Evolutionary conservation across 1,284 basidiomycete species (phyloP), one percentile per base, ranked within the genome.

Genomic region (Bjerkandera adusta): DNA sequence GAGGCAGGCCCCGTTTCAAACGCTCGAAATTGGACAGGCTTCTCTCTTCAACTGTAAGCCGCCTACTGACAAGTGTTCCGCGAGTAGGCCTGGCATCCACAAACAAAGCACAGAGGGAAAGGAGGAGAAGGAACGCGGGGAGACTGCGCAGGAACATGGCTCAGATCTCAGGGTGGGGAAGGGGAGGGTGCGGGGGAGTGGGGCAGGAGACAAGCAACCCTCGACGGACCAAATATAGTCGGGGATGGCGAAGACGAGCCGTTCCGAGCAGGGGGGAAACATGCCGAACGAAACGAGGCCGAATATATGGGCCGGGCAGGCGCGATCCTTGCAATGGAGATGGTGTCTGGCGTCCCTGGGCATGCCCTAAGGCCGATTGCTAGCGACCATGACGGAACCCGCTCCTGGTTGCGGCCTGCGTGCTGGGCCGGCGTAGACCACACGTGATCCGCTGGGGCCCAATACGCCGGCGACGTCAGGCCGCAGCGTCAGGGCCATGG

Each of bases 21-120:
- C 52, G 34, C 20, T 53, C 41, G 3, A 46, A 38, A 32, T 53
- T 53, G 39, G 52, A 45, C 45, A 53, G 22, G 15, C 34, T 29
- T 4, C 46, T 21, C 27, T 48, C 46, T 29, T 48, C 46, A 10
- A 34, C 15, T 16, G 22, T 43, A 8, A 48, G 34, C 15, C 40
- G 20, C 25, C 40, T 27, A 34, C 40, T 48, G 18, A 43, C 21
- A n/a, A 48, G 40, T 2, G 15, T 29, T 16, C 40, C 46, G 16
- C 34, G 32, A 18, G 13, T 26, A 12, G 46, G 46, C 11, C 41
- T 32, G 13, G 46, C 46, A n/a, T 48, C 34, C 5, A 25, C 46
- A 2, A 40, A 18, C 11, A 47, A 26, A 18, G 25, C 33, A 30
- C 29, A 26, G 24, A 48, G 35, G 40, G 34, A 32, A 6, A 48